Conservation (phyloP, 2,329 filamentous ascomycete species). For the Pseudogymnoascus pannorum region DNA sequence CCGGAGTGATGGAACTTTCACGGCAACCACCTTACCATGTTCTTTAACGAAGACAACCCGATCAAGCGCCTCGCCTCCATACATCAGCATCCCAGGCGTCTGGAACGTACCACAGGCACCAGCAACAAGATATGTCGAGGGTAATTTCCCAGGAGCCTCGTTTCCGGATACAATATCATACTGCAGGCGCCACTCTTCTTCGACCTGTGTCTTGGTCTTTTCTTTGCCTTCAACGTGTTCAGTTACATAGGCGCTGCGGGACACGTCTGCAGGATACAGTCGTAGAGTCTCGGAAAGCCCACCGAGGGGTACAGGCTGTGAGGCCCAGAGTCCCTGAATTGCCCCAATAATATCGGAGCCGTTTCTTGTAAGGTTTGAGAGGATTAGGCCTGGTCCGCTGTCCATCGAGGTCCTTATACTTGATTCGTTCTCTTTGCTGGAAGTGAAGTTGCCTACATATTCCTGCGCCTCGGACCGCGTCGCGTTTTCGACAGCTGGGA, state of each 20-base stretch:
- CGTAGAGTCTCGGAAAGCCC: not conserved
- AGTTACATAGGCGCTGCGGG: not conserved
- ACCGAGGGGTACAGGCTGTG: not conserved
- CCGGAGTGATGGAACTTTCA: not conserved
- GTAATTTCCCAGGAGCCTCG: not conserved
- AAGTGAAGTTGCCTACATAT: not conserved
- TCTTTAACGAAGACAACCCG: constrained; percentile 2
- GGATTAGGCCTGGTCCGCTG: not conserved
- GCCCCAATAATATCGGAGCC: not conserved
- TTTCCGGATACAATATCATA: not conserved
- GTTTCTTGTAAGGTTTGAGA: constrained; percentile 4
- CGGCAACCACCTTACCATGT: not conserved
- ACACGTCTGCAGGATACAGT: not conserved
- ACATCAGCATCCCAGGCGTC: not conserved
- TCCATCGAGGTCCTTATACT: not conserved
- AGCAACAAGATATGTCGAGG: not conserved
- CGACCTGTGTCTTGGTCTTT: not conserved
- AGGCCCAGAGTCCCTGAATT: not conserved
- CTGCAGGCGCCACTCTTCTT: constrained; percentile 1
- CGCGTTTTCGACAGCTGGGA: not conserved
- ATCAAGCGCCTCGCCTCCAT: not conserved
- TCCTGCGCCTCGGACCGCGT: not conserved
- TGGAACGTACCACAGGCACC: not conserved
- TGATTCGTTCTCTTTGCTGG: not conserved
- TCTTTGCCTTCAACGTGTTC: not conserved